Conservation (phyloP, 2,329 filamentous ascomycete genomes). For the Ceratocystis destructans region DNA sequence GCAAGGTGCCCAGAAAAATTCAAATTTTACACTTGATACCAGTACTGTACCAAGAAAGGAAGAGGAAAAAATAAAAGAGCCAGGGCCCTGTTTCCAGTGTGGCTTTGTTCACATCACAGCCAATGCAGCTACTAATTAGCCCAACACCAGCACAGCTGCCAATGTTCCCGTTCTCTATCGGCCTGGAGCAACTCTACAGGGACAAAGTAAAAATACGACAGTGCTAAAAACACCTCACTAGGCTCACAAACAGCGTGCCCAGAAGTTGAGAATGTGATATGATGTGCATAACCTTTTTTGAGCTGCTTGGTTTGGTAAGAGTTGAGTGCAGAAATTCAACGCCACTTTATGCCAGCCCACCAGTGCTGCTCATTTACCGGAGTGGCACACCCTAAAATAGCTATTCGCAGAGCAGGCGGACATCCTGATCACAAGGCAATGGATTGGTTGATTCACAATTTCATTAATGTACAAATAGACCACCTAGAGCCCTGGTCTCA, state of each 20-base stretch:
- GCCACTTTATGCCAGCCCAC: background rate
- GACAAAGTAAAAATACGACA: background rate
- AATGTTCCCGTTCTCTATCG: background rate
- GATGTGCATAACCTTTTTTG: background rate
- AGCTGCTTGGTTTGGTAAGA: background rate
- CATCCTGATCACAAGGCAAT: no score
- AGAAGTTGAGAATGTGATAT: background rate
- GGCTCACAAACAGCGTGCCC: background rate
- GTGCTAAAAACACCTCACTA: background rate
- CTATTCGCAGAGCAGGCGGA: background rate
- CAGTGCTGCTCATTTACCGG: background rate
- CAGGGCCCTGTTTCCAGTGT: background rate
- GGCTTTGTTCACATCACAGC: constrained; percentile 1
- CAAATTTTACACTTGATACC: background rate
- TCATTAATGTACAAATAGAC: background rate
- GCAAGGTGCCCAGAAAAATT: background rate
- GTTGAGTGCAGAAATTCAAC: background rate
- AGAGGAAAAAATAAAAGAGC: background rate
- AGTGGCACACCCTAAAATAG: background rate
- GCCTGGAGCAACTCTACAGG: background rate
- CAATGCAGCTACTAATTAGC: background rate
- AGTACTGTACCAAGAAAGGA: background rate
- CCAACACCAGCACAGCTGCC: background rate
- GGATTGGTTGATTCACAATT: background rate
- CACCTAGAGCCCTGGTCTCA: no score